These are phyloP conservation scores for Saxophila tyrrhenica DNA, from an alignment of 495 filamentous ascomycete species.

Conservation along the genomic window DNA sequence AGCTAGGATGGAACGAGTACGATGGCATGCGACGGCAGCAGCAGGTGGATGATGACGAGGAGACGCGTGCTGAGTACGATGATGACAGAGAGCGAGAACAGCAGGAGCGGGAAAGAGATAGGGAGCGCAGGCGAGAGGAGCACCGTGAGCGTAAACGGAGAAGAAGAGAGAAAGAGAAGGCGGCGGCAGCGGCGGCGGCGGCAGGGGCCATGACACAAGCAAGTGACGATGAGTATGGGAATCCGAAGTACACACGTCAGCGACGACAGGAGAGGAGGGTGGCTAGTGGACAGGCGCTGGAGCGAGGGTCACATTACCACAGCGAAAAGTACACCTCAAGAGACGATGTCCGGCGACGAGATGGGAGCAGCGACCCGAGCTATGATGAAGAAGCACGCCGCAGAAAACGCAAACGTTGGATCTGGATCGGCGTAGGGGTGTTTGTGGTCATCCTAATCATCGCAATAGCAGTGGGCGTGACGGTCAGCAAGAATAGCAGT, in stretches of 20 bases:
- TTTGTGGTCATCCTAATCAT: constrained; percentile 57
- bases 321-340: constrained; percentile 24
- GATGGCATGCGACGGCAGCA: constrained; percentile 17
- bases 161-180: constrained; percentile 27
- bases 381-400: constrained; percentile 25
- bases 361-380: constrained; percentile 17
- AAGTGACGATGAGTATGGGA: constrained; percentile 8
- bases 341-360: constrained; percentile 23
- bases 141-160: constrained; percentile 18
- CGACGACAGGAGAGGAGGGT: constrained; percentile 24
- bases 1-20: constrained; percentile 27
- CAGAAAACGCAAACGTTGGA: constrained; percentile 24
- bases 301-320: constrained; percentile 24
- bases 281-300: constrained; percentile 29
- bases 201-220: not conserved
- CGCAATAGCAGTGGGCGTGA: constrained; percentile 61
- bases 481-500: constrained; percentile 54
- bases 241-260: constrained; percentile 6
- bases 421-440: constrained; percentile 41
- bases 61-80: constrained; percentile 3
- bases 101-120: constrained; percentile 14
- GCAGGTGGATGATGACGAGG: constrained; percentile 24
- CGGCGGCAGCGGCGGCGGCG: constrained; percentile 4
- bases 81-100: constrained; percentile 26
- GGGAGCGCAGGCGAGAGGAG: constrained; percentile 22